Percentiles rank a stretch among this genome's conserved stretches.
Evolutionary conservation across 2,329 filamentous ascomycete species (phyloP).

Genomic region (Arachnomyces sp.): DNA sequence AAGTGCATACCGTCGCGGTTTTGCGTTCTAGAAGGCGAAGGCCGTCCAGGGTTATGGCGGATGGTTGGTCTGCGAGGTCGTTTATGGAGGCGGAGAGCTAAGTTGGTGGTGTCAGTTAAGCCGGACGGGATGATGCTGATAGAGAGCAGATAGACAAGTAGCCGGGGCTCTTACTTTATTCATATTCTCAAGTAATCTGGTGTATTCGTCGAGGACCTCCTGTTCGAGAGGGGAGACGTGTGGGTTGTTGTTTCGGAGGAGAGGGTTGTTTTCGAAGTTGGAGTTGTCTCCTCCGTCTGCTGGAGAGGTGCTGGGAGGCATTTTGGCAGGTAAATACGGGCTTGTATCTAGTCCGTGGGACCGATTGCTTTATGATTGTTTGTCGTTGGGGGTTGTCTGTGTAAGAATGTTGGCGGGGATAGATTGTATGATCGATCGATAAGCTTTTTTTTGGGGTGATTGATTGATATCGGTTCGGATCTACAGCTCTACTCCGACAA

Average conservation of each 20-base stretch:
- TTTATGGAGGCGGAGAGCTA: slow-evolving; percentile 41
- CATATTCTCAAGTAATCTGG: slow-evolving; percentile 78
- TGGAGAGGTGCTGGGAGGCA: no score
- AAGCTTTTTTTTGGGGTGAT: no score
- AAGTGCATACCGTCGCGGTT: slow-evolving; percentile 87
- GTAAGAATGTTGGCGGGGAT: no score
- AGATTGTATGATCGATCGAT: no score
- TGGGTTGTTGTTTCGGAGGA: slow-evolving; percentile 30
- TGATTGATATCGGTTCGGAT: no score
- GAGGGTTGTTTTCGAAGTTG: slow-evolving; percentile 21
- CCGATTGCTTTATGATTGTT: no score
- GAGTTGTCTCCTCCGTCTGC: no score
- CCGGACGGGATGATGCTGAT: not conserved
- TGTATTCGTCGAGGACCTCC: slow-evolving; percentile 91
- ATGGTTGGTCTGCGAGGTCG: slow-evolving; percentile 54
- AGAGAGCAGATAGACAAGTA: not conserved
- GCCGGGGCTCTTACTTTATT: slow-evolving; percentile 58
- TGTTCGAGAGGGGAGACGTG: slow-evolving; percentile 72
- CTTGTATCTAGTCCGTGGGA: no score
- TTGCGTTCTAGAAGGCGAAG: slow-evolving; percentile 85
- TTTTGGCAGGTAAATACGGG: no score
- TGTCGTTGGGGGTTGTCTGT: no score
- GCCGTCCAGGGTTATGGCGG: slow-evolving; percentile 70
- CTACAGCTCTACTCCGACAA: no score
- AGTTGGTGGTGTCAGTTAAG: not conserved